Percentiles rank a stretch among this genome's conserved stretches.
Conservation (phyloP, 306 rosid species). For the Inga laurina region DNA sequence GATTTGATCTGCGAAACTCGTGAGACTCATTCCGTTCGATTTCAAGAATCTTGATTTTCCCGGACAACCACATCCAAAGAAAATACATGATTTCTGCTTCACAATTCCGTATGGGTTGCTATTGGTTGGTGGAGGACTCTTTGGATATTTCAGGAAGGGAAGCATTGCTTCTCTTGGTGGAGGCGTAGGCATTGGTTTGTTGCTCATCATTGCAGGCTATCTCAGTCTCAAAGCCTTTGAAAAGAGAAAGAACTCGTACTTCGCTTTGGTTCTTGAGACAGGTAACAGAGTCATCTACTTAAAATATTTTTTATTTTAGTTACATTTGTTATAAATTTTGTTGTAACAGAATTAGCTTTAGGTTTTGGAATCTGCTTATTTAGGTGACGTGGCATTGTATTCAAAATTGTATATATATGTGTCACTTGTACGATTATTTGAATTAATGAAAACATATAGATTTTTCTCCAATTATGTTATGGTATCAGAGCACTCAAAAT, state of each 20-base stretch:
- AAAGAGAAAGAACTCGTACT: constrained; percentile 64
- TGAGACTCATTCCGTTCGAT: background rate
- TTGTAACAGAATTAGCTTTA: too few relatives aligned
- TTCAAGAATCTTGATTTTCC: constrained; percentile 27
- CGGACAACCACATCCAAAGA: constrained; percentile 34
- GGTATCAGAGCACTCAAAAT: too few relatives aligned
- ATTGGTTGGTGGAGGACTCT: constrained; percentile 66
- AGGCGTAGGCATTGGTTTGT: constrained; percentile 58
- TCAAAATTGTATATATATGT: too few relatives aligned
- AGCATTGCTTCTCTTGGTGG: constrained; percentile 78
- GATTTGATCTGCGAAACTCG: background rate
- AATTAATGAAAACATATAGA: too few relatives aligned
- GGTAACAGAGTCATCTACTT: too few relatives aligned
- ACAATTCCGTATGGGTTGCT: constrained; percentile 83
- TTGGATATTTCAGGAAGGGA: constrained; percentile 70
- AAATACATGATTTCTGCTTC: constrained; percentile 94
- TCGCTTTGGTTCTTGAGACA: constrained; percentile 64
- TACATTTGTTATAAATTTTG: too few relatives aligned
- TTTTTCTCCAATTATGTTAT: too few relatives aligned
- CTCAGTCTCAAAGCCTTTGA: constrained; percentile 78
- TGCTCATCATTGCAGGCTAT: constrained; percentile 71
- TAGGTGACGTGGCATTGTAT: too few relatives aligned
- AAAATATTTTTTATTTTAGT: too few relatives aligned
- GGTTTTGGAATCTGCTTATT: too few relatives aligned
- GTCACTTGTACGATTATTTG: too few relatives aligned